These are phyloP conservation scores for Suhomyces vadensis DNA, from an alignment of 805 yeast genomes.

Conservation along the genomic window DNA sequence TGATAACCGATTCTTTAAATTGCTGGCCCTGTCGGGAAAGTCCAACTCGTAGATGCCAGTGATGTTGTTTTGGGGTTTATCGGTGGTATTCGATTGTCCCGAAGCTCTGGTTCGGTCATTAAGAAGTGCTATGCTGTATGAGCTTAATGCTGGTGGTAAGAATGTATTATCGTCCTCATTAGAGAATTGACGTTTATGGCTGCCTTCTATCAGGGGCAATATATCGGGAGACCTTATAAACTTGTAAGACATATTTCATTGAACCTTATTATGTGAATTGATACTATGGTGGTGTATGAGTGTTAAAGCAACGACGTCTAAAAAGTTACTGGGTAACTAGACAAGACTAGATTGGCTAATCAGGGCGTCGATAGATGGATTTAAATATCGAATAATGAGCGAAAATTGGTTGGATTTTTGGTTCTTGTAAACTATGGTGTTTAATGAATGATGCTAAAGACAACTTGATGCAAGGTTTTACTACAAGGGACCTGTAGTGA, in stretches of 20 bases:
- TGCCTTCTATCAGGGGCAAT: neutral
- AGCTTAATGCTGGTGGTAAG: conserved; percentile 60
- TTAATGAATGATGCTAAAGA: neutral
- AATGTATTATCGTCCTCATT: conserved; percentile 51
- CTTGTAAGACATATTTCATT: conserved; percentile 10
- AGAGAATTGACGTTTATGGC: conserved; percentile 13
- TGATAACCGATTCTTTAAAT: conserved; percentile 31
- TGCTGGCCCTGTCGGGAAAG: conserved; percentile 26
- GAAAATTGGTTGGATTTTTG: too few species aligned
- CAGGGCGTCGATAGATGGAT: too few species aligned
- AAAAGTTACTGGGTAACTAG: too few species aligned
- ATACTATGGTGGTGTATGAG: neutral
- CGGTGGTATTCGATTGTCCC: neutral
- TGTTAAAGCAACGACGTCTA: too few species aligned
- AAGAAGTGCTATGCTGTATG: conserved; percentile 56
- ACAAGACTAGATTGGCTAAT: too few species aligned
- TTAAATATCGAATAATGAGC: too few species aligned
- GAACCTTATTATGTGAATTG: neutral
- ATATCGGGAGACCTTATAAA: conserved; percentile 9
- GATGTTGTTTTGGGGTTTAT: conserved; percentile 12
- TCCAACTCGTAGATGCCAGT: conserved; percentile 36
- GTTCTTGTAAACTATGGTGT: neutral
- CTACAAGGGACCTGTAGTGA: neutral
- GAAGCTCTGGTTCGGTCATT: conserved; percentile 28
- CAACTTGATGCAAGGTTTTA: neutral